These are phyloP conservation scores for Backusella psychrophila DNA, from an alignment of 192 early-diverging fungal species.

Conservation along the genomic window DNA sequence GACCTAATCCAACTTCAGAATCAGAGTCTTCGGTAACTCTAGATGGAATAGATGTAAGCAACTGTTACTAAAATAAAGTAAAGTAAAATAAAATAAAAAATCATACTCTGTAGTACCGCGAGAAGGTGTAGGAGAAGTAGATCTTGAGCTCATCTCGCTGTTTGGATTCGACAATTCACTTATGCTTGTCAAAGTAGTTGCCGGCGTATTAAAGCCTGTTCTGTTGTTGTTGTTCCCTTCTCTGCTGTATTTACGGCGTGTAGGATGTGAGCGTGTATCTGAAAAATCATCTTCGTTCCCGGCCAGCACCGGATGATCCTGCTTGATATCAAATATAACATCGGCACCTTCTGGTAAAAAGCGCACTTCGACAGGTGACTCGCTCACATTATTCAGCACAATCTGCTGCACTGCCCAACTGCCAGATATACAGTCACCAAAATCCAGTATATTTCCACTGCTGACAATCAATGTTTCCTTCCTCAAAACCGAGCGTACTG, in stretches of 20 bases:
- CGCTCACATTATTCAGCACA: conserved; percentile 78
- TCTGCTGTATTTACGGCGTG: conserved; percentile 7
- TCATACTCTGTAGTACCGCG: conserved; percentile 14
- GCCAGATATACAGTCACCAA: conserved; percentile 94
- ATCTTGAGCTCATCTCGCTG: conserved; percentile 46
- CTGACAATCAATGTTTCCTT: conserved; percentile 74
- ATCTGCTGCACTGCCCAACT: conserved; percentile 79
- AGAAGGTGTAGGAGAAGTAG: conserved; percentile 42
- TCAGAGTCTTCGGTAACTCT: conserved; percentile 1
- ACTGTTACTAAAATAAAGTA: not conserved
- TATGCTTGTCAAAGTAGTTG: conserved; percentile 32
- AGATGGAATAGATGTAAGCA: not conserved
- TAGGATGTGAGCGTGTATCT: not conserved
- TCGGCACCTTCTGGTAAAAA: conserved; percentile 64
- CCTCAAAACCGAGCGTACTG: conserved; percentile 67
- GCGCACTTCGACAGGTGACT: conserved; percentile 69
- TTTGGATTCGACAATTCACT: conserved; percentile 51
- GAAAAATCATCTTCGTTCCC: not conserved
- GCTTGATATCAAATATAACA: conserved; percentile 54
- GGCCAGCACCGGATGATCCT: conserved; percentile 13
- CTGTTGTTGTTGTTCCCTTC: not conserved
- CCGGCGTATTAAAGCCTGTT: conserved; percentile 21
- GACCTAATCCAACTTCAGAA: not conserved
- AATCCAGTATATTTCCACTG: conserved; percentile 78
- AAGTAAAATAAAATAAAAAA: not conserved